Evolutionary conservation across 192 early-diverging fungal species (phyloP), one percentile per base, ranked within the genome.

Genomic region (Linnemannia elongata): DNA sequence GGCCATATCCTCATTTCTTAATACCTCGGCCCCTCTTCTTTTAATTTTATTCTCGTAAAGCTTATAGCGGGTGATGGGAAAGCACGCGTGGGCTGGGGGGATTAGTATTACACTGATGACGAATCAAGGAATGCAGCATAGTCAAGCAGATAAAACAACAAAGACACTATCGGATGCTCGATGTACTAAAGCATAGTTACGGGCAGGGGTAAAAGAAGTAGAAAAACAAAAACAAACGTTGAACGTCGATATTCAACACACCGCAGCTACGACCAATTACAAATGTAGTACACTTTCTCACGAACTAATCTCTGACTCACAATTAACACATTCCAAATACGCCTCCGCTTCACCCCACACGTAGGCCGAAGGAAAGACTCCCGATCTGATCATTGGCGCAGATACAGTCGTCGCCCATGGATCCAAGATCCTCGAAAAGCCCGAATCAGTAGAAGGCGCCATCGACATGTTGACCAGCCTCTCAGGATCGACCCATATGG

Each of bases 391-490:
- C 27, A 97, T 98, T 57, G 92, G 93, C 5, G 92, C 96, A n/a
- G 97, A 98, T 81, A 98, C 97, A 0, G 91, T 98, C 0, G 95
- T 97, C 24, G 89, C 91, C 13, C 78, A 91, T 2, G 87, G 91
- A 22, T 88, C 89, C n/a, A 54, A 73, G 39, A 97, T 98, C 24
- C 91, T 98, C 3, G 97, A 97, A 77, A 98, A 98, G 81, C 97
- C 97, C 24, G 78, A 66, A 9, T 88, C 92, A 38, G 66, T 57
- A 6, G 84, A 91, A 27, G 90, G 94, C 57, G 97, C 96, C 0
- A 76, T 90, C 1, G 84, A 81, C 7, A 96, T 95, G 84, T 81
- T 98, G 33, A 82, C 85, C 24, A 81, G 83, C 0, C 87, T 98
- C 68, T 91, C 90, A 66, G 92, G 91, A 71, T 88, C 90, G 2